Evolutionary conservation across 2,329 filamentous ascomycete species (phyloP).

Genomic region (Aciculosporium take): DNA sequence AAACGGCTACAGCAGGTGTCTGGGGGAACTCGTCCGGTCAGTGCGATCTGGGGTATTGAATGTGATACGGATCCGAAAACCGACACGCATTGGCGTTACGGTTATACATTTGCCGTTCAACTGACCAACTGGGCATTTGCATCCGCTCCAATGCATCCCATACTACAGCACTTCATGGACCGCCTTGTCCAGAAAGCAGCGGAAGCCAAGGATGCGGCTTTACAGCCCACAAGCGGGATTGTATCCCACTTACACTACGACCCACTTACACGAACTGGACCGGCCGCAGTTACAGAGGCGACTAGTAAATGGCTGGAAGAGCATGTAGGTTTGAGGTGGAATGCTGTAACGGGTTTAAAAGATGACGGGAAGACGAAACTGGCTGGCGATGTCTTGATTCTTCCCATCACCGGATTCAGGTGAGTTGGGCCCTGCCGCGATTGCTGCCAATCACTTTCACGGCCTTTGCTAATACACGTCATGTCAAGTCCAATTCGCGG

Average conservation of each 20-base stretch:
- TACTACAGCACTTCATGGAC: slow-evolving; percentile 9
- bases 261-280: slow-evolving; percentile 11
- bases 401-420: slow-evolving; percentile 13
- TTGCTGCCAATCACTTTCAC: not conserved
- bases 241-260: slow-evolving; percentile 5
- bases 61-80: slow-evolving; percentile 8
- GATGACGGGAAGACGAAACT: slow-evolving; percentile 11
- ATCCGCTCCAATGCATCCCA: slow-evolving; percentile 9
- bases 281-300: slow-evolving; percentile 12
- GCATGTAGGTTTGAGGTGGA: slow-evolving; percentile 10
- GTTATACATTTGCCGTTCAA: slow-evolving; percentile 12
- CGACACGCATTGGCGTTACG: slow-evolving; percentile 12
- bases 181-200: slow-evolving; percentile 6
- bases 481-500: slow-evolving; percentile 7
- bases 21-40: not conserved
- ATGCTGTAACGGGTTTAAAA: slow-evolving; percentile 10
- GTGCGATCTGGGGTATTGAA: slow-evolving; percentile 4
- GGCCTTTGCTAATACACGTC: not conserved
- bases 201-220: slow-evolving; percentile 1
- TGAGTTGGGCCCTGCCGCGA: not conserved
- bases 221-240: not conserved
- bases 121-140: slow-evolving; percentile 13
- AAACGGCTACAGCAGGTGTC: not conserved
- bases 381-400: slow-evolving; percentile 9
- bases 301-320: slow-evolving; percentile 9